Evolutionary conservation across 306 rosid genomes (phyloP).

Genomic region (Pterocarpus santalinus): DNA sequence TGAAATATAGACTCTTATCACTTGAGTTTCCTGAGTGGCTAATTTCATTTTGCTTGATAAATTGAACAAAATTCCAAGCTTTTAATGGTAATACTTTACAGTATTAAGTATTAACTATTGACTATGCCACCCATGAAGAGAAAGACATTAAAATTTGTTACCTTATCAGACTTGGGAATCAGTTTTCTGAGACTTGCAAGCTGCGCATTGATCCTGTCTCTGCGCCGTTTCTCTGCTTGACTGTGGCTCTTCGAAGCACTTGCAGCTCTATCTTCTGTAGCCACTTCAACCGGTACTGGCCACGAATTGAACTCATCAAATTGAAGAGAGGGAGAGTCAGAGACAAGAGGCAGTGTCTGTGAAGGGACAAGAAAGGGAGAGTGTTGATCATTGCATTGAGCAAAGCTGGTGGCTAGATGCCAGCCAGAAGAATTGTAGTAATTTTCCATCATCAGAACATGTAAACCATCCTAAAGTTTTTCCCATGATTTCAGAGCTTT

Average conservation of each 20-base stretch:
- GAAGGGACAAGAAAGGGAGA: conserved; percentile 60
- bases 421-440: conserved; percentile 54
- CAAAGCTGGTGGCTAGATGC: conserved; percentile 46
- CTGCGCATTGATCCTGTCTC: conserved; percentile 94
- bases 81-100: neutral
- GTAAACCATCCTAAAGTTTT: conserved; percentile 47
- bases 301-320: conserved; percentile 67
- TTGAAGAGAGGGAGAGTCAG: conserved; percentile 60
- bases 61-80: neutral
- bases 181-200: conserved; percentile 92
- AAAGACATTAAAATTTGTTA: conserved; percentile 8
- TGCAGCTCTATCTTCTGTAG: conserved; percentile 65
- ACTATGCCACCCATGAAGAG: too few relatives aligned
- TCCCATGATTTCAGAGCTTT: conserved; percentile 50
- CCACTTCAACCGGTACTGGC: conserved; percentile 49
- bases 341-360: conserved; percentile 50
- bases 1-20: neutral
- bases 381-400: conserved; percentile 43
- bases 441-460: conserved; percentile 64
- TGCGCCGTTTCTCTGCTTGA: conserved; percentile 92
- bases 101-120: neutral
- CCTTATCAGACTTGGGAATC: conserved; percentile 96
- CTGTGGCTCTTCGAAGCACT: conserved; percentile 93
- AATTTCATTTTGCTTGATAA: neutral
- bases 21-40: neutral